Base-by-base conservation (phyloP, 1,139 yeast species). In the Meyerozyma guilliermondii region DNA sequence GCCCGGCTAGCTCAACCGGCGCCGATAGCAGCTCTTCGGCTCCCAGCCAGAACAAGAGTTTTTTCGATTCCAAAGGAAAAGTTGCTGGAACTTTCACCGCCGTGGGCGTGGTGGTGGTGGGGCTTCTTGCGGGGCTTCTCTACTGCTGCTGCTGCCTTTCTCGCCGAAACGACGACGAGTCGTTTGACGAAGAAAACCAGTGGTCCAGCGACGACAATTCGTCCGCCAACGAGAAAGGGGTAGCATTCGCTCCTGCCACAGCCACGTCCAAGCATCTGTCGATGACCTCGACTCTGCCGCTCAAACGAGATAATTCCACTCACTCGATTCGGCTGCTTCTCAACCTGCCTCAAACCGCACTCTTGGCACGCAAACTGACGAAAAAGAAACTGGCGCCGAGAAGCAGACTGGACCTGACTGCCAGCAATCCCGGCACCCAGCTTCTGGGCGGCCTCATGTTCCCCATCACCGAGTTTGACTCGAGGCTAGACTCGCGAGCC, bases 31-130 rank as follows among this genome's bases (percentile, higher is more conserved):
- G 13, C n/a, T 13, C 31, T 23, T 6, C 39, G 13, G 14, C 31
- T 13, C 2, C 28, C 13, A 13, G 16, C 24, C 17, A 33, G 24
- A 17, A 10, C 24, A 33, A 33, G 24, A 17, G 16, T 9, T 76
- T 81, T 53, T 82, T 80, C 57, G 74, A 74, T 48, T 62, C 75
- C 41, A 74, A 69, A 43, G 87, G 86, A 1, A 81, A 80, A 50
- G 88, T 83, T 1, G 89, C 87, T 0, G 89, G 89, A 10, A 81
- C 83, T 0, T 83, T 83, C 59, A 75, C 84, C 0, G 88, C 76
- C 0, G 88, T 83, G 5, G 88, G 84, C 2, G 56, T 82, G 4
- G 78, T 77, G 3, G 76, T 62, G 0, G 54, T 72, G 1, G 78
- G 71, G 0, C 39, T 79, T 1, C 47, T 78, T 10, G 22, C 30